Evolutionary conservation across 2,329 filamentous ascomycete species (phyloP).

Genomic region (Xenosphaeropsis pyriputrescens): DNA sequence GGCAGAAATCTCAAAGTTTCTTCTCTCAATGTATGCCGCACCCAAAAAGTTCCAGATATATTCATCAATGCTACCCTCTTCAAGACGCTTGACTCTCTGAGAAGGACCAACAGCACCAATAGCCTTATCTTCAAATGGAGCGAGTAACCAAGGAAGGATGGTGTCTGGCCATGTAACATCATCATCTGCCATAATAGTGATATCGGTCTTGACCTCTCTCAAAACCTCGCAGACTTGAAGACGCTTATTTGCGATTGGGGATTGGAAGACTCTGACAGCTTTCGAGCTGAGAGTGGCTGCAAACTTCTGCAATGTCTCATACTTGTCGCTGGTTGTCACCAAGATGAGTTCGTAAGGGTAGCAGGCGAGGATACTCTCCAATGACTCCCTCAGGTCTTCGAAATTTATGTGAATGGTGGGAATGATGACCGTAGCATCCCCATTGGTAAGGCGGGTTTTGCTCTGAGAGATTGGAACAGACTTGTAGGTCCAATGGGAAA

Average conservation of each 20-base stretch:
- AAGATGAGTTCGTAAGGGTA: slow-evolving; percentile 62
- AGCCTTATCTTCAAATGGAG: slow-evolving; percentile 70
- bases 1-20: slow-evolving; percentile 94
- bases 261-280: slow-evolving; percentile 59
- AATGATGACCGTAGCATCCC: slow-evolving; percentile 88
- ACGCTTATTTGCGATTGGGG: slow-evolving; percentile 85
- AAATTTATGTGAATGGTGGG: slow-evolving; percentile 83
- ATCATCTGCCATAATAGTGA: slow-evolving; percentile 90
- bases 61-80: slow-evolving; percentile 38
- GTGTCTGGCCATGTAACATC: slow-evolving; percentile 87
- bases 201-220: slow-evolving; percentile 65
- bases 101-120: slow-evolving; percentile 90
- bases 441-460: slow-evolving; percentile 47
- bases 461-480: slow-evolving; percentile 71
- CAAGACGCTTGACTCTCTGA: slow-evolving; percentile 61
- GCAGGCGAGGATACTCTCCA: slow-evolving; percentile 62
- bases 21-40: slow-evolving; percentile 79
- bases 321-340: slow-evolving; percentile 74
- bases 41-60: slow-evolving; percentile 80
- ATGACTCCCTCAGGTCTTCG: slow-evolving; percentile 67
- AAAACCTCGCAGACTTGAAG: slow-evolving; percentile 87
- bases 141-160: slow-evolving; percentile 80
- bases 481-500: slow-evolving; percentile 77
- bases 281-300: slow-evolving; percentile 40
- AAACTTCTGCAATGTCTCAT: slow-evolving; percentile 52